These are phyloP conservation scores for Hypoxylon sp. DNA, from an alignment of 2,329 filamentous ascomycete genomes.

Conservation along the genomic window DNA sequence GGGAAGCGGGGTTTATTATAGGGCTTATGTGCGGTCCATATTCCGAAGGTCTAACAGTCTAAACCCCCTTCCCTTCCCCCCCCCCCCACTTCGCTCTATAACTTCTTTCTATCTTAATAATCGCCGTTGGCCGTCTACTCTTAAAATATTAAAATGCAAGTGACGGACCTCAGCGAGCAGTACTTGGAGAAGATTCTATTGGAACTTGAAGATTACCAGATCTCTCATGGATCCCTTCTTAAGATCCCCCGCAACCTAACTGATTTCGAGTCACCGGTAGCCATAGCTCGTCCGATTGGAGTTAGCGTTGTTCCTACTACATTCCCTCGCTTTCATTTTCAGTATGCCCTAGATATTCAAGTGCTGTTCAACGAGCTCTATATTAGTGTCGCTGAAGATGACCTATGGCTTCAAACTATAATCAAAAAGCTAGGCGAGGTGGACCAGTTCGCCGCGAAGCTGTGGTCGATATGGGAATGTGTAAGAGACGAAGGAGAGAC, in stretches of 20 bases:
- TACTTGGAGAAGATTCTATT: slow-evolving; percentile 26
- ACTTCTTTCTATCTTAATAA: neutral
- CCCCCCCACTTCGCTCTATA: neutral
- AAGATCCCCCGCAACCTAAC: slow-evolving; percentile 29
- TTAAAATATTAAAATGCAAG: slow-evolving; percentile 9
- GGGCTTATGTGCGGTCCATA: neutral
- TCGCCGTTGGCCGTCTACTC: neutral
- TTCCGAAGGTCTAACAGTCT: neutral
- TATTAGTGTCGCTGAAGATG: slow-evolving; percentile 51
- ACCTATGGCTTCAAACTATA: slow-evolving; percentile 55
- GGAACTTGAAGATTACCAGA: slow-evolving; percentile 41
- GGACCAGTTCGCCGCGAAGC: slow-evolving; percentile 54
- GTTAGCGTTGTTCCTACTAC: slow-evolving; percentile 35
- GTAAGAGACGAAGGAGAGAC: slow-evolving; percentile 51
- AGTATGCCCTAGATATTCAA: slow-evolving; percentile 31
- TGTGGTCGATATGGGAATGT: slow-evolving; percentile 58
- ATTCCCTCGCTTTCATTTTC: slow-evolving; percentile 32
- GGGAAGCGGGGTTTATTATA: neutral
- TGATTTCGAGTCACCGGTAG: slow-evolving; percentile 26
- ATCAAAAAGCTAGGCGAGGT: slow-evolving; percentile 53
- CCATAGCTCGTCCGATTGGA: slow-evolving; percentile 31
- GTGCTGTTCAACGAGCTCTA: slow-evolving; percentile 40
- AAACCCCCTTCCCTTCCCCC: neutral
- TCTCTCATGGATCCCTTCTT: slow-evolving; percentile 35
- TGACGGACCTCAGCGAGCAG: slow-evolving; percentile 16